Conservation (phyloP, 768 basidiomycete genomes). For the Xanthoconium purpureum region DNA sequence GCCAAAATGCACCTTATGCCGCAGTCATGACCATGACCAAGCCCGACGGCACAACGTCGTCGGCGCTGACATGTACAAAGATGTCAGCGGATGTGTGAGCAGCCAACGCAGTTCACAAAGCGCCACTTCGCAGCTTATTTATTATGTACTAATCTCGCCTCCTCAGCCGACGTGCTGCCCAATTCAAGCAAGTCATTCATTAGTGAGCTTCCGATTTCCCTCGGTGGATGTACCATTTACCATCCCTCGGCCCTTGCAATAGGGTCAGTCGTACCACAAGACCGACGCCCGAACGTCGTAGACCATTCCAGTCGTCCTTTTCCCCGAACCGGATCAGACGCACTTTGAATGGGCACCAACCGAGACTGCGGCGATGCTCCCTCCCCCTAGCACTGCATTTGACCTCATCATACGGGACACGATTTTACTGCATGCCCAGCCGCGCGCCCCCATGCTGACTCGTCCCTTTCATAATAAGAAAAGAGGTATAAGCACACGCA, state of each 20-base stretch:
- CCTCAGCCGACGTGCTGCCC: conserved; percentile 8
- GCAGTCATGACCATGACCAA: not conserved
- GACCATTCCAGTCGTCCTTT: conserved; percentile 1
- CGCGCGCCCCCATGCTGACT: conserved; percentile 15
- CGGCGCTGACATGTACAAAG: not conserved
- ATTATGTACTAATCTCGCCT: not conserved
- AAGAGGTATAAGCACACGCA: conserved; percentile 14
- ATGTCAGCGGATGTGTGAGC: not conserved
- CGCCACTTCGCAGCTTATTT: not conserved
- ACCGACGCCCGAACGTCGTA: not conserved
- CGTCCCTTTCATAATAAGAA: conserved; percentile 27
- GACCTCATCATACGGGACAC: conserved; percentile 32
- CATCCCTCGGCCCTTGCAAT: conserved; percentile 2
- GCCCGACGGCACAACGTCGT: not conserved
- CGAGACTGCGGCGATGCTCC: conserved; percentile 20
- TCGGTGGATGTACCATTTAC: not conserved
- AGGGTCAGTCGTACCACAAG: not conserved
- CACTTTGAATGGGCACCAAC: conserved; percentile 7
- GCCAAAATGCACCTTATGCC: not conserved
- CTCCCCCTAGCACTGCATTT: conserved; percentile 14
- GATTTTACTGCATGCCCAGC: conserved; percentile 32
- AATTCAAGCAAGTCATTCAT: conserved; percentile 2
- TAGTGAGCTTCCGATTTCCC: conserved; percentile 2
- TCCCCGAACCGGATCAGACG: conserved; percentile 11
- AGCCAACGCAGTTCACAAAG: not conserved